phyloP scores from a whole-genome alignment of 495 filamentous ascomycete genomes.

The Penicillium manginii region DNA sequence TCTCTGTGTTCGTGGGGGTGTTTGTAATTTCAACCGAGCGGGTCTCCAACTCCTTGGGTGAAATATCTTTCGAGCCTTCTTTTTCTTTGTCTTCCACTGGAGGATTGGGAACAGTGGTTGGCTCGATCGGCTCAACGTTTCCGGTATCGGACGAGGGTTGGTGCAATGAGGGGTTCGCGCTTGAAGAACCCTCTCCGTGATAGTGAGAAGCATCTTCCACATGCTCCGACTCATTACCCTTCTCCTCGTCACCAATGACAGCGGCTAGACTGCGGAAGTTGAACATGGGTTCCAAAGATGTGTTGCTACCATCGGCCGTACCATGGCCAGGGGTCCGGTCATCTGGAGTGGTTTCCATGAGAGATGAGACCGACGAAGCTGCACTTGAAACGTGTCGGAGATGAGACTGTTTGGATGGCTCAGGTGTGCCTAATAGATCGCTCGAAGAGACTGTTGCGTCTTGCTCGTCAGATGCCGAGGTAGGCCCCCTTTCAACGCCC shows the following conservation, averaged over 20 bases:
- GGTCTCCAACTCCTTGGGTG: constrained; percentile 45
- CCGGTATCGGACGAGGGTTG: constrained; percentile 16
- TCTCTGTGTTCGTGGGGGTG: constrained; percentile 28
- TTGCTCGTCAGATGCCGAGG: constrained; percentile 13
- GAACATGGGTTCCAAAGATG: constrained; percentile 77
- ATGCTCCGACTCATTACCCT: constrained; percentile 48
- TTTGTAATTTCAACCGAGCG: constrained; percentile 43
- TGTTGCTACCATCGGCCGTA: constrained; percentile 52
- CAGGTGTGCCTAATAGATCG: constrained; percentile 34
- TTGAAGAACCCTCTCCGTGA: constrained; percentile 31
- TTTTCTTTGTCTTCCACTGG: constrained; percentile 13
- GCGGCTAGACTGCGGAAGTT: constrained; percentile 88
- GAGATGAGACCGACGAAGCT: constrained; percentile 77
- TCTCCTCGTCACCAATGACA: constrained; percentile 76
- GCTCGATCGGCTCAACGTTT: constrained; percentile 14
- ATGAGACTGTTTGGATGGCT: constrained; percentile 62
- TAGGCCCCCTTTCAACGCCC: constrained; percentile 63
- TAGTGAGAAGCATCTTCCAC: constrained; percentile 36
- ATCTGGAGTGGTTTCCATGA: constrained; percentile 65
- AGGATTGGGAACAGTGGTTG: constrained; percentile 13
- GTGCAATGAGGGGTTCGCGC: constrained; percentile 22
- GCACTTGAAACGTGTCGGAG: constrained; percentile 81
- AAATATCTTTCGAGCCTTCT: constrained; percentile 12
- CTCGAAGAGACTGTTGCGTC: constrained; percentile 6
- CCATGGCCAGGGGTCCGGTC: constrained; percentile 42